A percentile compares a stretch with the other conserved stretches of the same genome.
Evolutionary conservation across 352 stramenopile genomes (phyloP).

Genomic region (Phytophthora pisi): DNA sequence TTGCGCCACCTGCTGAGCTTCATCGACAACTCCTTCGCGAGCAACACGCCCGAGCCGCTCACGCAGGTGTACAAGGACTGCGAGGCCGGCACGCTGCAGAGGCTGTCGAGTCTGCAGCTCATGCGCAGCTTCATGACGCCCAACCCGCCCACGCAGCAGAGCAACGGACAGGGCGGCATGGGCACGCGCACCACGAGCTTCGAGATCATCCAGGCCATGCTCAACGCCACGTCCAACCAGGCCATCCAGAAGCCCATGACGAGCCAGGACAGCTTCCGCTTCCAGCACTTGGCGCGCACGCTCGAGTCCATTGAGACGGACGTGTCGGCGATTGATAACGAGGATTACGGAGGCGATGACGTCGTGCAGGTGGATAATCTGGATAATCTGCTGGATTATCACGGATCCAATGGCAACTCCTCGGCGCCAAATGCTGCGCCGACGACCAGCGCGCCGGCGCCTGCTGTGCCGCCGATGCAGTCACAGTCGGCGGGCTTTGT

Average conservation of each 20-base stretch:
- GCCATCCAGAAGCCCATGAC: constrained; percentile 89
- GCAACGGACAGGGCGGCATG: constrained; percentile 37
- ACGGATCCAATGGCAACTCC: constrained; percentile 38
- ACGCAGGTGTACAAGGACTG: constrained; percentile 85
- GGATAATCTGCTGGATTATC: constrained; percentile 85
- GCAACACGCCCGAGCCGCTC: constrained; percentile 70
- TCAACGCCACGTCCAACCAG: constrained; percentile 85
- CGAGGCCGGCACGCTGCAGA: constrained; percentile 68
- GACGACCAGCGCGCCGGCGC: constrained; percentile 9
- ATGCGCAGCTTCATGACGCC: constrained; percentile 81
- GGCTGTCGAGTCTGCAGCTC: constrained; percentile 79
- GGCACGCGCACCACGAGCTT: constrained; percentile 82
- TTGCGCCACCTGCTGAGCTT: constrained; percentile 81
- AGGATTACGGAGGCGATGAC: constrained; percentile 82
- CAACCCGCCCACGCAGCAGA: constrained; percentile 8
- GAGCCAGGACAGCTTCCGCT: constrained; percentile 86
- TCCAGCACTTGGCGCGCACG: constrained; percentile 80
- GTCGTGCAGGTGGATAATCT: constrained; percentile 87
- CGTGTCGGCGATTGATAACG: constrained; percentile 81
- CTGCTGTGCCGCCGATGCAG: not conserved
- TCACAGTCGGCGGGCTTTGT: constrained; percentile 50
- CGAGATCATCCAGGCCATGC: constrained; percentile 88
- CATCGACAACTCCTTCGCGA: constrained; percentile 86
- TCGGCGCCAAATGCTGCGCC: constrained; percentile 9
- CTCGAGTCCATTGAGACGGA: constrained; percentile 85